A percentile compares a stretch with the other conserved stretches of the same genome.
Evolutionary conservation across 2,329 filamentous ascomycete species (phyloP).

Genomic region (Aspergillus sp.): DNA sequence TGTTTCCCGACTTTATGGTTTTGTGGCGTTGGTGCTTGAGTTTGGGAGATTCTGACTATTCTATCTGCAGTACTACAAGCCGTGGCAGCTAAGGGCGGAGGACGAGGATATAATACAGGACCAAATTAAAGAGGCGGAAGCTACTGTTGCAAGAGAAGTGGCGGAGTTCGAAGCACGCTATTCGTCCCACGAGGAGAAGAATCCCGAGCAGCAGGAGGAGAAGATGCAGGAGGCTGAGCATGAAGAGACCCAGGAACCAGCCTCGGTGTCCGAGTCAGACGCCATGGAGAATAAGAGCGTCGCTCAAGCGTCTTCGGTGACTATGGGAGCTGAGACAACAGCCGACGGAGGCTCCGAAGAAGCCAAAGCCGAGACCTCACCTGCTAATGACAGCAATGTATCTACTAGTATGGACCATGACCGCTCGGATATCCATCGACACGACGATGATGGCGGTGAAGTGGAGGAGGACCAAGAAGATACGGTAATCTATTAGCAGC

Average conservation of each 20-base stretch:
- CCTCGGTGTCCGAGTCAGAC: constrained; percentile 18
- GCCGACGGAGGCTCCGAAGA: constrained; percentile 19
- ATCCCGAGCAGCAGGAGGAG: constrained; percentile 10
- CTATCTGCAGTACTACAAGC: constrained; percentile 72
- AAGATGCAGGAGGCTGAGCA: constrained; percentile 21
- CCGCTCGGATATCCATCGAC: constrained; percentile 45
- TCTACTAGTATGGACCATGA: constrained; percentile 37
- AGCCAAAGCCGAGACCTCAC: constrained; percentile 25
- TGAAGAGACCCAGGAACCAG: constrained; percentile 30
- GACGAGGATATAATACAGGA: constrained; percentile 71
- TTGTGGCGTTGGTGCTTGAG: not conserved
- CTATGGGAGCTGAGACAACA: constrained; percentile 27
- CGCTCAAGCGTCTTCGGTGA: constrained; percentile 48
- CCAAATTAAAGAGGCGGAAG: constrained; percentile 69
- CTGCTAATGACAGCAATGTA: constrained; percentile 30
- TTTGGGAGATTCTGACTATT: not conserved
- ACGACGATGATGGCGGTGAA: constrained; percentile 72
- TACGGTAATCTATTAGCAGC: constrained; percentile 76
- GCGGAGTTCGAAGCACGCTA: constrained; percentile 60
- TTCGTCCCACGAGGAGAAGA: constrained; percentile 36
- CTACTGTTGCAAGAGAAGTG: constrained; percentile 64
- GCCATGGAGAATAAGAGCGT: constrained; percentile 36
- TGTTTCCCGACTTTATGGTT: constrained; percentile 36
- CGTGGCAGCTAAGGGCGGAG: constrained; percentile 70
- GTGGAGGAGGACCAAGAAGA: constrained; percentile 85